Evolutionary conservation across 139 green algal species (phyloP).

Genomic region (Trebouxia sp.): DNA sequence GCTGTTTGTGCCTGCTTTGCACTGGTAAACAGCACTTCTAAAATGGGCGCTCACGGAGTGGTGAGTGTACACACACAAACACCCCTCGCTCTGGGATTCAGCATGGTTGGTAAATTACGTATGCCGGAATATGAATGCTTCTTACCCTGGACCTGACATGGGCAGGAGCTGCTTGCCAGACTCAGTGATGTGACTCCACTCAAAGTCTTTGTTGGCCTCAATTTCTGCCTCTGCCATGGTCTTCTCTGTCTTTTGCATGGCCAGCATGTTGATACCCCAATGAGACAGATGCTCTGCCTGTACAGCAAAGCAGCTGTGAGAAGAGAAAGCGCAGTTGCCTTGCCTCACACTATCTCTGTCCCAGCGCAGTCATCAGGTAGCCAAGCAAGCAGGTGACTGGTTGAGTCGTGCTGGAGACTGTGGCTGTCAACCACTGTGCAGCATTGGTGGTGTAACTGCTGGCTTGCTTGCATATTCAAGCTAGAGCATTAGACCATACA

Average conservation of each 20-base stretch:
- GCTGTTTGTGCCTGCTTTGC: too few species aligned
- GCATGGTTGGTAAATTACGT: background rate
- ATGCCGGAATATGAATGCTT: background rate
- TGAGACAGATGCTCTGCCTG: constrained; percentile 86
- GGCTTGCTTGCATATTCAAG: background rate
- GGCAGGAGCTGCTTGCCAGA: constrained; percentile 69
- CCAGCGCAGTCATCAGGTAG: too few species aligned
- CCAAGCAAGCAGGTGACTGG: too few species aligned
- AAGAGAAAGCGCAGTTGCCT: too few species aligned
- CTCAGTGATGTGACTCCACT: constrained; percentile 95
- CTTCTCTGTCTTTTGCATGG: constrained; percentile 97
- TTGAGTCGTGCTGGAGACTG: background rate
- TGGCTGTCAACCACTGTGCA: background rate
- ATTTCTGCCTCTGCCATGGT: constrained; percentile 93
- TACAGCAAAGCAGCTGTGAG: background rate
- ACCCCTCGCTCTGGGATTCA: too few species aligned
- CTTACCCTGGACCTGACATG: constrained; percentile 72
- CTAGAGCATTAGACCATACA: too few species aligned
- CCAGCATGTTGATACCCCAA: constrained; percentile 98
- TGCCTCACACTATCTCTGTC: too few species aligned
- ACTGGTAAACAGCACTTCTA: too few species aligned
- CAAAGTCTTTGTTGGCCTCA: constrained; percentile 86
- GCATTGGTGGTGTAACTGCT: background rate
- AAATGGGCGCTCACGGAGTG: too few species aligned
- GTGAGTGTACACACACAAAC: too few species aligned